A percentile compares a stretch with the other conserved stretches of the same genome.
Evolutionary conservation across 1,284 basidiomycete genomes (phyloP).

Genomic region (Cutaneotrichosporon spelunceum): DNA sequence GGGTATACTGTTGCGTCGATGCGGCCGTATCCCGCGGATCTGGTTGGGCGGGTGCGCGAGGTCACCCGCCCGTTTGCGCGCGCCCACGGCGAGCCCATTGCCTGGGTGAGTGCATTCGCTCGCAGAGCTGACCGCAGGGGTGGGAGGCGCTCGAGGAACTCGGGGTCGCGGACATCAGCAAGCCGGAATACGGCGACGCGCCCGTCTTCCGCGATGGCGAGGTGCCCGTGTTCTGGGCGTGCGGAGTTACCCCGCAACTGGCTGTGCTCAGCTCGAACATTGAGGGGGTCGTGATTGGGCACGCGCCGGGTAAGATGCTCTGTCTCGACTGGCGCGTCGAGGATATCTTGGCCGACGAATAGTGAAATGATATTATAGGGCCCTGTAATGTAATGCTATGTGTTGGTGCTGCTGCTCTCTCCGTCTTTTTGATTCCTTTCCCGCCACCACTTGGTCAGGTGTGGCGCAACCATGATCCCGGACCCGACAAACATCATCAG

Average conservation of each 20-base stretch:
- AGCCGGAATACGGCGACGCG: conserved; percentile 37
- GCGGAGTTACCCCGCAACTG: conserved; percentile 42
- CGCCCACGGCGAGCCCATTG: conserved; percentile 44
- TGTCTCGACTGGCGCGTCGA: conserved; percentile 29
- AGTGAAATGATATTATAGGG: neutral
- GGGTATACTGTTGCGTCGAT: conserved; percentile 45
- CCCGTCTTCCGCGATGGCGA: conserved; percentile 33
- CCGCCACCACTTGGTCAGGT: neutral
- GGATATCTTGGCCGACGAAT: conserved; percentile 15
- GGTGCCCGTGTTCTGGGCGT: conserved; percentile 45
- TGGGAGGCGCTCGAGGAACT: conserved; percentile 28
- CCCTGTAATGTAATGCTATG: neutral
- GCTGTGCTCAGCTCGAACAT: conserved; percentile 22
- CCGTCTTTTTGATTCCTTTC: neutral
- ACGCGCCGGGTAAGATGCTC: conserved; percentile 42
- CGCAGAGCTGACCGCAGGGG: conserved; percentile 22
- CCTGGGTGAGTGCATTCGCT: conserved; percentile 24
- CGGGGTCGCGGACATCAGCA: conserved; percentile 33
- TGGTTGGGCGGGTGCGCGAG: conserved; percentile 26
- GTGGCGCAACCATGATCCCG: neutral
- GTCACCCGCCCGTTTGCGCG: conserved; percentile 33
- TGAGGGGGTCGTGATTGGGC: conserved; percentile 31
- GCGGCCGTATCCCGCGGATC: conserved; percentile 33
- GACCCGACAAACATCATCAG: conserved; percentile 23
- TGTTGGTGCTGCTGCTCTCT: neutral